Evolutionary conservation across 805 yeast genomes (phyloP), one percentile per base, ranked within the genome.

Genomic region (Maudiozyma pseudohumilis): DNA sequence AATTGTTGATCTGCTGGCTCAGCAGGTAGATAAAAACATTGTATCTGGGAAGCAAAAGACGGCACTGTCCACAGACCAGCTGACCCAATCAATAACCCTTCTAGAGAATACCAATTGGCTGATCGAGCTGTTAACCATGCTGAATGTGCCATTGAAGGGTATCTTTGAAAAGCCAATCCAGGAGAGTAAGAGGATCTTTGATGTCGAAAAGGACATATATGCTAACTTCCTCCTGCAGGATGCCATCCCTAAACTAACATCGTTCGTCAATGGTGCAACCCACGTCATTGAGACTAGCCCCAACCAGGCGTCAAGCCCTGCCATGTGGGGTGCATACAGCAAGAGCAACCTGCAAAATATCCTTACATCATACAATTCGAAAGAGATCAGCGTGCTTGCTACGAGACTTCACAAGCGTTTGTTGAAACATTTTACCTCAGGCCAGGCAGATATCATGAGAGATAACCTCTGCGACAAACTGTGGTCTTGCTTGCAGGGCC

Each of bases 401-500:
- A 68, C 66, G 6, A 73, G 71, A 13, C 63, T 83, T 24, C 72
- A 73, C 34, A 60, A 65, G 32, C 73, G 75, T 33, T 69, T 88
- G 38, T 70, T 71, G 22, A 61, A 65, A 36, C 82, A 83, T 49
- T 74, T 77, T 42, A 44, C 48, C 6, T 42, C 46, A 3, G 53
- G 50, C n/a, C 53, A 42, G 18, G 41, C 47, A 4, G 46, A 45
- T 15, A 35, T 43, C 9, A 38, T 55, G 22, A 47, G 41, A 19
- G 68, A 65, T 34, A 75, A 69, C 32, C 53, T 84, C 29, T 60
- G 77, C 28, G 75, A 72, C 27, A 73, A 70, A 49, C 67, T 85
- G 39, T 80, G 95, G 92, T 64, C 69, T 12, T 76, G 81, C 15
- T 60, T 83, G 40, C 85, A 80, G 46, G 76, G 74, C 16, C 74